Percentiles rank a stretch among this genome's conserved stretches.
phyloP scores from a whole-genome alignment of 2,329 filamentous ascomycete genomes.

The Stenocarpella maydis region DNA sequence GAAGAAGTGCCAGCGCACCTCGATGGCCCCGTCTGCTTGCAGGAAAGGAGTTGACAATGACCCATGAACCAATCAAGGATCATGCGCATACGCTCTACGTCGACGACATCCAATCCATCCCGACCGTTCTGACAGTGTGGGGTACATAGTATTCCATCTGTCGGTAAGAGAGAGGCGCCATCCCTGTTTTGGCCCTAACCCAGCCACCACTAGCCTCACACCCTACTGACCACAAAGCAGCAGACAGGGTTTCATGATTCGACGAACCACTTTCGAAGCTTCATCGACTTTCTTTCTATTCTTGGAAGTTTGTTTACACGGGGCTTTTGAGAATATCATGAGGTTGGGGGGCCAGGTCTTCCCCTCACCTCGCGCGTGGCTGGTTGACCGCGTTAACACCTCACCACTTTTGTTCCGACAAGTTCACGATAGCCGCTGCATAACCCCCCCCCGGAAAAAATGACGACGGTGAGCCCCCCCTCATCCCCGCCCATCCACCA shows the following conservation, averaged over 20 bases:
- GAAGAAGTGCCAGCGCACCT: conserved; percentile 24
- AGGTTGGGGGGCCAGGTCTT: conserved; percentile 24
- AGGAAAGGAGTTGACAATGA: conserved; percentile 3
- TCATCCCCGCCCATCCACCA: conserved; percentile 2
- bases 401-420: not conserved
- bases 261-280: conserved; percentile 22
- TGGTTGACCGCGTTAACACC: conserved; percentile 23
- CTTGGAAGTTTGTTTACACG: conserved; percentile 31
- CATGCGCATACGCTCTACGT: conserved; percentile 3
- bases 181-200: conserved; percentile 28
- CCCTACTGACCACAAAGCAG: not conserved
- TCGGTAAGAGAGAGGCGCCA: conserved; percentile 16
- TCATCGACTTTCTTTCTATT: conserved; percentile 7
- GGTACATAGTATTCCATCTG: conserved; percentile 1
- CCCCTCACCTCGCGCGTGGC: conserved; percentile 1
- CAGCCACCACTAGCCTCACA: conserved; percentile 23
- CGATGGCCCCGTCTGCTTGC: not conserved
- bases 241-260: conserved; percentile 19
- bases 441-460: conserved; percentile 5
- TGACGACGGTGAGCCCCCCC: conserved; percentile 23
- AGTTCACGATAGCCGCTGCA: conserved; percentile 30
- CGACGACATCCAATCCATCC: conserved; percentile 20
- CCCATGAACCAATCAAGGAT: conserved; percentile 12
- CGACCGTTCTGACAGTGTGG: conserved; percentile 24
- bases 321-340: conserved; percentile 25